A percentile compares a stretch with the other conserved stretches of the same genome.
phyloP scores from a whole-genome alignment of 306 rosid species.

The Begonia loranthoides region DNA sequence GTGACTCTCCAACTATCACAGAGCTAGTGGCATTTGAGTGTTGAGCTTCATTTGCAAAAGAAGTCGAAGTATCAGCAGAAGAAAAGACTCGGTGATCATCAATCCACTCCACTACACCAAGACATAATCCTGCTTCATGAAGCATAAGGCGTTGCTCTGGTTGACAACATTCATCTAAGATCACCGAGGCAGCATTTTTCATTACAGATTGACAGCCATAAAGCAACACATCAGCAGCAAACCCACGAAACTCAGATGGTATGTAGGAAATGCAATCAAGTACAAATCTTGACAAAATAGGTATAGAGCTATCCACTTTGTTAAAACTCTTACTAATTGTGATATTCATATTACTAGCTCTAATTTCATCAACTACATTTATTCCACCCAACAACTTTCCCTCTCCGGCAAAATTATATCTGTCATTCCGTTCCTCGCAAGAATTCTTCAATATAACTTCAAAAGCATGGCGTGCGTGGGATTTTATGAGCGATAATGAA shows the following conservation, averaged over 20 bases:
- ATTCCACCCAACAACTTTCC: conserved; percentile 22
- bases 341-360: conserved; percentile 21
- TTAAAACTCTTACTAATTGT: conserved; percentile 21
- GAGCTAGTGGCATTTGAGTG: conserved; percentile 20
- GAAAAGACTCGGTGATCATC: conserved; percentile 45
- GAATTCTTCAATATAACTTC: conserved; percentile 47
- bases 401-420: conserved; percentile 18
- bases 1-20: conserved; percentile 14
- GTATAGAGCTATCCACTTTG: conserved; percentile 28
- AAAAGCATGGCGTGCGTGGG: conserved; percentile 57
- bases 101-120: conserved; percentile 74
- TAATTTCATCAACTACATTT: conserved; percentile 13
- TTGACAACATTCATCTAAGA: conserved; percentile 55
- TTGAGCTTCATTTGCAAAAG: conserved; percentile 16
- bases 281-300: conserved; percentile 49
- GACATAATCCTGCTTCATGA: conserved; percentile 74
- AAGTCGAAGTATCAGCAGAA: conserved; percentile 19
- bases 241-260: conserved; percentile 55
- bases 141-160: conserved; percentile 65
- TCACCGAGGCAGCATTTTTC: conserved; percentile 60
- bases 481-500: conserved; percentile 63
- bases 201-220: conserved; percentile 61
- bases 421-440: conserved; percentile 18
- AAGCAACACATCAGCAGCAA: conserved; percentile 65
- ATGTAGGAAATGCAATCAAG: conserved; percentile 61